Evolutionary conservation across 176 grass and related monocot species (phyloP).

Genomic region (Carex pumila): DNA sequence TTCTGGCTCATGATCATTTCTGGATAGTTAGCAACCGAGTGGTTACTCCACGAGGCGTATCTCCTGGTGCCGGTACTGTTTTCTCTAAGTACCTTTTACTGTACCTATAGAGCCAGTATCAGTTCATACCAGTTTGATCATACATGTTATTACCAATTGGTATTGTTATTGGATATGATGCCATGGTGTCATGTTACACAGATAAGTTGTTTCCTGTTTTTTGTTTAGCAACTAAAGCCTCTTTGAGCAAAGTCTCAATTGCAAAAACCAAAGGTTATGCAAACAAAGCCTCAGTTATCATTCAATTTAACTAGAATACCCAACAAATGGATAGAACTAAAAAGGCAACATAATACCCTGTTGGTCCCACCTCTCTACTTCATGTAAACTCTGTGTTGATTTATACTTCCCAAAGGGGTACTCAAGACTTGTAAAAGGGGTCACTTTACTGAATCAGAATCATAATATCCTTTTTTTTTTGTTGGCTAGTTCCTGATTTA

Average conservation of each 20-base stretch:
- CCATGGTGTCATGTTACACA: not conserved
- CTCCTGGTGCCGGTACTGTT: constrained; percentile 57
- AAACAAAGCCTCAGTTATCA: not conserved
- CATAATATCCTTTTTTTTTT: not conserved
- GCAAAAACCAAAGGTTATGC: not conserved
- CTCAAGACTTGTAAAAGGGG: not conserved
- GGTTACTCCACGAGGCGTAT: constrained; percentile 66
- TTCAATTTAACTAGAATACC: too few species aligned
- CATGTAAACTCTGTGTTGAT: not conserved
- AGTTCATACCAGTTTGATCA: not conserved
- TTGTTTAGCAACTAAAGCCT: not conserved
- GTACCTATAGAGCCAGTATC: not conserved
- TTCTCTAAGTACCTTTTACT: not conserved
- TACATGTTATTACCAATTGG: not conserved
- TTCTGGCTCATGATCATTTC: constrained; percentile 67
- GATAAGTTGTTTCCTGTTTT: not conserved
- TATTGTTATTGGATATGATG: too few species aligned
- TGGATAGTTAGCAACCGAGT: constrained; percentile 77
- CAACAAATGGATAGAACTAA: not conserved
- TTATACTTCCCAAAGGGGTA: not conserved
- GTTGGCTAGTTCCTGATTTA: not conserved
- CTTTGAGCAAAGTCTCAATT: not conserved
- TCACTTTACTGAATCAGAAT: not conserved
- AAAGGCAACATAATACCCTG: not conserved
- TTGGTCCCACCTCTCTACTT: not conserved